Percentiles rank a stretch among this genome's conserved stretches.
phyloP scores from a whole-genome alignment of 2,329 filamentous ascomycete genomes.

The Fusarium duplospermum region DNA sequence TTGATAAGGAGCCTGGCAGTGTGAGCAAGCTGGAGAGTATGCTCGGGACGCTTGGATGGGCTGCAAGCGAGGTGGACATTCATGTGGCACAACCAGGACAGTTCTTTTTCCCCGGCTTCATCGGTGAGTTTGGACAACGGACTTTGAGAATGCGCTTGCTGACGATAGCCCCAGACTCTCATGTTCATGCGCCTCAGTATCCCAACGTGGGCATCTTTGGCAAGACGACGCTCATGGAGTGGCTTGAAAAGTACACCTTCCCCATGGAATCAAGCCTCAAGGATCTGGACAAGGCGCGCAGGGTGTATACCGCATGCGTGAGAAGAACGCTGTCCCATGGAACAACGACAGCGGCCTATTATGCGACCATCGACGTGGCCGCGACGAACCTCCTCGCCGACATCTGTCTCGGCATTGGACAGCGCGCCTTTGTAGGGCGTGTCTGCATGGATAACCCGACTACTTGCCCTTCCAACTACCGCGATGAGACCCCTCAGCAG shows the following conservation, averaged over 20 bases:
- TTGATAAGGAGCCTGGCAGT: slow-evolving; percentile 54
- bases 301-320: slow-evolving; percentile 83
- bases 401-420: slow-evolving; percentile 81
- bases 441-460: slow-evolving; percentile 89
- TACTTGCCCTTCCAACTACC: slow-evolving; percentile 80
- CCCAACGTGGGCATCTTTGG: slow-evolving; percentile 95
- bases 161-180: slow-evolving; percentile 75
- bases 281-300: slow-evolving; percentile 69
- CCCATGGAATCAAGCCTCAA: slow-evolving; percentile 85
- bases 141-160: slow-evolving; percentile 5
- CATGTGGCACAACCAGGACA: slow-evolving; percentile 59
- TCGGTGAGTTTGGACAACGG: slow-evolving; percentile 63
- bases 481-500: slow-evolving; percentile 73
- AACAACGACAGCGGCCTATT: slow-evolving; percentile 95
- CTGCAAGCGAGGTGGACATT: slow-evolving; percentile 51
- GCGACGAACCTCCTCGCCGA: slow-evolving; percentile 93
- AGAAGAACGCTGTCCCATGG: slow-evolving; percentile 86
- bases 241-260: slow-evolving; percentile 95
- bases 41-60: slow-evolving; percentile 60
- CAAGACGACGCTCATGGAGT: slow-evolving; percentile 90
- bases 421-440: slow-evolving; percentile 89
- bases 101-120: slow-evolving; percentile 88
- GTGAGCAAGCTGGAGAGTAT: slow-evolving; percentile 46
- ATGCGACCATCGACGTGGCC: slow-evolving; percentile 86
- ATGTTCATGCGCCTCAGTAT: slow-evolving; percentile 95